These are phyloP conservation scores for Apiospora sp. DNA, from an alignment of 2,329 filamentous ascomycete species.

Conservation along the genomic window DNA sequence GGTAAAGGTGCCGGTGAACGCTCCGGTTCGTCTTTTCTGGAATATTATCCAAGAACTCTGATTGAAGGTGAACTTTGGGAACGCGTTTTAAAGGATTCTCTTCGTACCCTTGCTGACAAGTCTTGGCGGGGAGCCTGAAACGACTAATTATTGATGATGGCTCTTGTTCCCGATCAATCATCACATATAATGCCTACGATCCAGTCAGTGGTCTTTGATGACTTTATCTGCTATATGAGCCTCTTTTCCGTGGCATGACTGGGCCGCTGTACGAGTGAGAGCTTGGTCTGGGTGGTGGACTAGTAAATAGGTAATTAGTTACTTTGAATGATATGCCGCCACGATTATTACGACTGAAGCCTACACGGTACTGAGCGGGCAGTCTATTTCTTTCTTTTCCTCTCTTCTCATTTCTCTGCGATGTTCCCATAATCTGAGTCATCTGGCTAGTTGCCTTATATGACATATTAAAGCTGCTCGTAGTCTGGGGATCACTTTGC, in stretches of 20 bases:
- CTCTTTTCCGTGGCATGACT: no score
- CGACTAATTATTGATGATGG: not conserved
- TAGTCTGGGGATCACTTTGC: not conserved
- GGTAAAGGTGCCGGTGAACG: no score
- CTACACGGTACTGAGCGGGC: not conserved
- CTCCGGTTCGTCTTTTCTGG: not conserved
- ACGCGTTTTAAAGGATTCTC: not conserved
- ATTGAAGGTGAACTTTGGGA: not conserved
- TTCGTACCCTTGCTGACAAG: not conserved
- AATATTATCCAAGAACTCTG: not conserved
- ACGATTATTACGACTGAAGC: not conserved
- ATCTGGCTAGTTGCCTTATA: not conserved
- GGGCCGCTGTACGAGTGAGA: not conserved
- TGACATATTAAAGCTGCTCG: not conserved
- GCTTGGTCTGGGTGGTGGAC: not conserved
- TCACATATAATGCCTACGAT: not conserved
- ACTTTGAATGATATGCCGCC: no score
- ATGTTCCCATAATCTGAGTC: accelerated
- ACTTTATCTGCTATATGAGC: not conserved
- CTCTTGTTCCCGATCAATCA: not conserved
- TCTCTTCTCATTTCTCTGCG: not conserved
- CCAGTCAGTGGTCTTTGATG: not conserved
- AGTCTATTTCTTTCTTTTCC: not conserved
- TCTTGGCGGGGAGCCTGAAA: not conserved
- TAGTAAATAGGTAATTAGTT: no score